Evolutionary conservation across 2,329 filamentous ascomycete species (phyloP).

Genomic region (Didymella exigua): DNA sequence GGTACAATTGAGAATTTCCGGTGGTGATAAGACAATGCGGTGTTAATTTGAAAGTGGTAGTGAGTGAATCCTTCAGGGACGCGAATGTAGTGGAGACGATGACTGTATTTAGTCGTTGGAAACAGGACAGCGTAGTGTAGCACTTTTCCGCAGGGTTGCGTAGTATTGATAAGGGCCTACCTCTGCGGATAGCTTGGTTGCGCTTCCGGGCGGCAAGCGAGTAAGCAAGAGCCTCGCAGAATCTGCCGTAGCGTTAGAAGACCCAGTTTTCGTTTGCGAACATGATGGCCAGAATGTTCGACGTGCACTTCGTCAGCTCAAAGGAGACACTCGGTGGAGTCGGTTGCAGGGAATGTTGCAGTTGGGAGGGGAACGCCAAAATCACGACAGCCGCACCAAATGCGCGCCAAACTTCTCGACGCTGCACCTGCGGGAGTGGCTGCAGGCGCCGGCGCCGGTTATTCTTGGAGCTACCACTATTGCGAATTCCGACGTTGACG

Average conservation of each 20-base stretch:
- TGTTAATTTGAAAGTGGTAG: constrained; percentile 1
- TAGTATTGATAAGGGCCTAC: constrained; percentile 27
- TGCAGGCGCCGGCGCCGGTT: constrained; percentile 22
- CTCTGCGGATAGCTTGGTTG: constrained; percentile 21
- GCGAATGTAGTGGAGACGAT: constrained; percentile 2
- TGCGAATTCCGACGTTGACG: constrained; percentile 19
- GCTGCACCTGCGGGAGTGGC: constrained; percentile 35
- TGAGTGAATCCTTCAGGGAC: neutral
- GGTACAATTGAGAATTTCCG: constrained; percentile 9
- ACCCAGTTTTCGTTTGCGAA: constrained; percentile 32
- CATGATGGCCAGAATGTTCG: constrained; percentile 43
- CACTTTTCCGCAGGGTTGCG: constrained; percentile 19
- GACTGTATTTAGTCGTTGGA: constrained; percentile 12
- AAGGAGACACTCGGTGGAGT: constrained; percentile 33
- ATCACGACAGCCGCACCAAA: constrained; percentile 22
- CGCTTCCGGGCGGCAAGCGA: constrained; percentile 18
- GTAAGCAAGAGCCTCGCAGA: constrained; percentile 20
- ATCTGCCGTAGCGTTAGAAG: constrained; percentile 24
- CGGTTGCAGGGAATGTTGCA: constrained; percentile 27
- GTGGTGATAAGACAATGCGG: neutral
- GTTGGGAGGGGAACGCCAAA: constrained; percentile 27
- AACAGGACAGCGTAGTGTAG: constrained; percentile 12
- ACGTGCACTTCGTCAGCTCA: constrained; percentile 31
- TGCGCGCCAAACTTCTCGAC: constrained; percentile 21
- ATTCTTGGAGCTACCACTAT: constrained; percentile 22